Evolutionary conservation across 2,329 filamentous ascomycete genomes (phyloP), one percentile per base, ranked within the genome.

Genomic region (Waltergamsia citrina): DNA sequence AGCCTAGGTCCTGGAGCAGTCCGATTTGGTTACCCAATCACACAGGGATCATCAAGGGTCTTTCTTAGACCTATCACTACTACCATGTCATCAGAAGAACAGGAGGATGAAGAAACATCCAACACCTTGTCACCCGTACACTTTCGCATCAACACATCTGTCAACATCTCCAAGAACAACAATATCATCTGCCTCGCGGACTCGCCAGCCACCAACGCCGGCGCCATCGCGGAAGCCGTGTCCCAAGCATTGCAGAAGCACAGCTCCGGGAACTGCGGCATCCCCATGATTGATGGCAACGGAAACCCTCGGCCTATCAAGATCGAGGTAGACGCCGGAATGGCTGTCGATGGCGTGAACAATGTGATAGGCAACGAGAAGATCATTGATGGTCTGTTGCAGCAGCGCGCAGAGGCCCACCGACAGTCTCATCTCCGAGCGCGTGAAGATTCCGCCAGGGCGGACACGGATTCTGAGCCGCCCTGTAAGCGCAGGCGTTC

Each of bases 151-250:
- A 63, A 65, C 43, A 61, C 65, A 12, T 58, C 64, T 1, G 48
- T 74, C 44, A 54, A 45, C 38, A 54, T 76, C 43, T 50, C 52
- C 24, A 63, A 62, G 39, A 57, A 58, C 49, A 56, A 63, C 49
- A 77, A 76, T 48, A 46, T 69, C 32, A 50, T 72, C 29, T 60
- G 62, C 15, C 47, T 71, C 15, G 44, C 52, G 1, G 46, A 57
- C 4, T 55, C 60, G 5, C 56, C 63, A 2, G 48, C 57, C 5
- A 49, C 52, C 5, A 55, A 59, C 30, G 63, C 65, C 47, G 47
- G 56, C 44, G 43, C 54, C 37, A 55, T 74, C 38, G 60, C 66
- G 8, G 49, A 54, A 7, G 55, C 65, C 4, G 51, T 75, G 3
- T 54, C 70, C 10, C 44, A 57, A 10, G 59, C 65, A 3, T 47